Base-by-base conservation (phyloP, 371 early-diverging fungal genomes). In the Lichtheimia ramosa region DNA sequence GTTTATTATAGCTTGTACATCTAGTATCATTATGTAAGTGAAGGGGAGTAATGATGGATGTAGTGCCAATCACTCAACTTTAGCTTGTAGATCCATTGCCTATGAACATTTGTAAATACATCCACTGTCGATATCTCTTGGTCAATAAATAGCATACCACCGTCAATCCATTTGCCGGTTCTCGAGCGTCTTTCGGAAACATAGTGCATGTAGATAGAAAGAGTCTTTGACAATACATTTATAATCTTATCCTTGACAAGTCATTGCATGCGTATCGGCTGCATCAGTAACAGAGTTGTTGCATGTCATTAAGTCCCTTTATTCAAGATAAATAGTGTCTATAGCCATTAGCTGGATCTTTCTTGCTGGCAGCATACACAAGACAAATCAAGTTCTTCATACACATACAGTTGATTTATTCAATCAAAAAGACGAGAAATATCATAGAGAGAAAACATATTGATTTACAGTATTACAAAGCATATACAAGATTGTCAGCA, bases 81-180 rank as follows among this genome's bases (percentile, higher is more conserved):
- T 10, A 34, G 34, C 10, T 34, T 34, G 34, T 34, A 46, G n/a
- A 46, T 16, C 46, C 46, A 46, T 46, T n/a, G 46, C 46, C 46
- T 46, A 46, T 46, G 46, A 5, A 21, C n/a, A 46, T n/a, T n/a
- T n/a, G 46, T 18, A 21, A 21, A 21, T n/a, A 46, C n/a, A 46
- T n/a, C 16, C 16, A 46, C 10, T 46, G 46, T 46, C 46, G 16
- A 46, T 21, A 46, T 2, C 12, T 16, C 16, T 3, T 43, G n/a
- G 21, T 18, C 7, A 46, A 46, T 18, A 21, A n/a, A 46, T 46
- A n/a, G 16, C 21, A 7, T 53, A 25, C 68, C 54, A 79, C 61
- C 23, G 85, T 66, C 72, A 85, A 74, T 67, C 83, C 82, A 65
- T 80, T 59, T 83, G 79, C 65, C 83, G 83, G 71, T 83, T 83